These are phyloP conservation scores for Amanita thiersii DNA, from an alignment of 768 basidiomycete species.

Conservation along the genomic window DNA sequence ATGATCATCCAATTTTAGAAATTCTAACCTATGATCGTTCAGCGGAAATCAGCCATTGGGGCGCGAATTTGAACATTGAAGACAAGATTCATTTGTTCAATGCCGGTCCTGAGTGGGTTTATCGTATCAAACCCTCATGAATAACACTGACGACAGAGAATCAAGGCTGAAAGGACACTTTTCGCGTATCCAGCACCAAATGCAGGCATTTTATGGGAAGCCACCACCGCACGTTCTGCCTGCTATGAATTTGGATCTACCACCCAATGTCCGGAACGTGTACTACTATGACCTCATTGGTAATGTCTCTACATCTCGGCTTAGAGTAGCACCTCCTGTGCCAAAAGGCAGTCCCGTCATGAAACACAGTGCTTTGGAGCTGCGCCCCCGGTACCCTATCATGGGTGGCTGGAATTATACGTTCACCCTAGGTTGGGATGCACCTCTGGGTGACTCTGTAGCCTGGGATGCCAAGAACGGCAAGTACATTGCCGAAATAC, in stretches of 20 bases:
- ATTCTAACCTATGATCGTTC: conserved; percentile 62
- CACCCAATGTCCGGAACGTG: conserved; percentile 68
- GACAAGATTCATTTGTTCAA: conserved; percentile 85
- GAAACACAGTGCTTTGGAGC: conserved; percentile 65
- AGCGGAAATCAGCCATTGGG: conserved; percentile 97
- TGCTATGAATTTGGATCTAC: conserved; percentile 73
- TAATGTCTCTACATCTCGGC: conserved; percentile 91
- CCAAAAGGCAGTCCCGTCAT: conserved; percentile 45
- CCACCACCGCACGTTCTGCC: conserved; percentile 61
- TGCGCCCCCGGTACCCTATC: conserved; percentile 86
- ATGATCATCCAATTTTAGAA: conserved; percentile 76
- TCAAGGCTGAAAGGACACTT: conserved; percentile 90
- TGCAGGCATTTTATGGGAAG: conserved; percentile 62
- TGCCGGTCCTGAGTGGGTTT: conserved; percentile 77
- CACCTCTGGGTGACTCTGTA: conserved; percentile 69
- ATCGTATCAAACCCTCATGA: conserved; percentile 6
- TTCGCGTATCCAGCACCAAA: conserved; percentile 83
- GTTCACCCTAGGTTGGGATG: conserved; percentile 92
- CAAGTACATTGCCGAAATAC: conserved; percentile 70
- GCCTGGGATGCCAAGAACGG: conserved; percentile 55
- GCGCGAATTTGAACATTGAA: conserved; percentile 87
- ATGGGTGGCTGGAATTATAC: conserved; percentile 97
- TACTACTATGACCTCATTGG: conserved; percentile 93
- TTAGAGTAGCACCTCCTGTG: conserved; percentile 61
- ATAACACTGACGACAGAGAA: conserved; percentile 2